Percentiles rank a stretch among this genome's conserved stretches.
Conservation (phyloP, 768 basidiomycete species). For the Termitomyces sp. region DNA sequence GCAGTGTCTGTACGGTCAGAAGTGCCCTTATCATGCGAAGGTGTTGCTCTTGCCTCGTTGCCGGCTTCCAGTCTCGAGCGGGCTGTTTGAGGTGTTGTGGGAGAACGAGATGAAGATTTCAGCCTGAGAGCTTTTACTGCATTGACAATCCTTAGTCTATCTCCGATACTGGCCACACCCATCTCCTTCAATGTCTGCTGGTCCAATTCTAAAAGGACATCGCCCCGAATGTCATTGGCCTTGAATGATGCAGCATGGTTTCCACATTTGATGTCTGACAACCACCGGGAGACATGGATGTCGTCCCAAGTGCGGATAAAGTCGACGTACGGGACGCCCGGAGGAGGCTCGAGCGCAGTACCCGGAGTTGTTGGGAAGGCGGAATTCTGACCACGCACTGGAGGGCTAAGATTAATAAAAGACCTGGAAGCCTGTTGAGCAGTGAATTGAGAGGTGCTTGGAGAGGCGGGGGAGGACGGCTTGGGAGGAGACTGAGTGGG, state of each 20-base stretch:
- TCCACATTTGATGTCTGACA: conserved; percentile 71
- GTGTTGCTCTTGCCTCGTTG: conserved; percentile 3
- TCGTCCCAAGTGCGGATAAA: conserved; percentile 74
- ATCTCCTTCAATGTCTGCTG: conserved; percentile 86
- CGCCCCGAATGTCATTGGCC: conserved; percentile 87
- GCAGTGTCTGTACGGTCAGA: conserved; percentile 20
- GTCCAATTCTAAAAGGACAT: conserved; percentile 89
- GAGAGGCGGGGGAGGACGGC: conserved; percentile 42
- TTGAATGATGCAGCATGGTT: conserved; percentile 68
- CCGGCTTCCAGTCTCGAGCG: conserved; percentile 10
- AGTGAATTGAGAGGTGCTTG: conserved; percentile 32
- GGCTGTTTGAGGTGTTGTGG: conserved; percentile 17
- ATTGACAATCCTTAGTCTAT: conserved; percentile 81
- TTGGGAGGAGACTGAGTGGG: conserved; percentile 26
- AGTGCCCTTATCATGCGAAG: conserved; percentile 3
- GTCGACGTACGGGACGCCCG: conserved; percentile 55
- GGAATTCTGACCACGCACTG: conserved; percentile 38
- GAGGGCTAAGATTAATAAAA: conserved; percentile 33
- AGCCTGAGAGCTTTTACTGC: conserved; percentile 79
- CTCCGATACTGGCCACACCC: conserved; percentile 86
- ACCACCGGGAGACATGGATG: conserved; percentile 70
- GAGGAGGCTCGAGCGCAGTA: conserved; percentile 48
- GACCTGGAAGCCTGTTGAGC: conserved; percentile 35
- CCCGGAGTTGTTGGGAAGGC: conserved; percentile 37
- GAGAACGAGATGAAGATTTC: conserved; percentile 35